Evolutionary conservation across 139 green algal genomes (phyloP), one percentile per base, ranked within the genome.

Genomic region (Micractinium sp.): DNA sequence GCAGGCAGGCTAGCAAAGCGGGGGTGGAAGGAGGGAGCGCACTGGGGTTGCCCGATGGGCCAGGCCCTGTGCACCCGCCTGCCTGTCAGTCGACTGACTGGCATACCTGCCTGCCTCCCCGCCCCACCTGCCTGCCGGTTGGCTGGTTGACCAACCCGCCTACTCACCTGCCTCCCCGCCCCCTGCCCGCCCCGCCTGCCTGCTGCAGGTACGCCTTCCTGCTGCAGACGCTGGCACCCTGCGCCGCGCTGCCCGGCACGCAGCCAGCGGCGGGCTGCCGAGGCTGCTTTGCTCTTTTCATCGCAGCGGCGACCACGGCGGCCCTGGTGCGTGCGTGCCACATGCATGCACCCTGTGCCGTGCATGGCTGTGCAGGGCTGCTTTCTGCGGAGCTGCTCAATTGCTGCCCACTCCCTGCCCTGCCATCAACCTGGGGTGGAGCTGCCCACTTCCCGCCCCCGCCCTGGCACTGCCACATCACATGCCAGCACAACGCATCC

Each of bases 181-280:
- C 25, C 81, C 56, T 1, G 0, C 36, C 1, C 4, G 35, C 25
- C n/a, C 22, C 36, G 25, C 29, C 63, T 12, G 3, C 81, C 63
- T 71, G 63, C 31, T 53, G 71, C 85, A 88, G 85, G 71, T 81
- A 53, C 7, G 85, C 85, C 41, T 88, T 88, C 33, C 71, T 88
- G 41, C 53, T 88, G 23, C 71, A 81, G 33, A 88, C 85, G 1
- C 3, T 71, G 41, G 85, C 85, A 15, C 85, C 85, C 67, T 88
- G 85, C 29, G 85, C 85, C 2, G 41, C 19, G 14, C 7, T 60
- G 41, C 35, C 69, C 18, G 18, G 5, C 9, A 41, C 47, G 2
- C 71, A 73, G 36, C 33, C 85, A 25, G 85, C 69, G 41, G n/a
- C 3, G 20, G 15, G 85, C 71, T 81, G 71, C 85, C 41, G 53